Evolutionary conservation across 768 basidiomycete genomes (phyloP).

Genomic region (Rhodocollybia butyracea): DNA sequence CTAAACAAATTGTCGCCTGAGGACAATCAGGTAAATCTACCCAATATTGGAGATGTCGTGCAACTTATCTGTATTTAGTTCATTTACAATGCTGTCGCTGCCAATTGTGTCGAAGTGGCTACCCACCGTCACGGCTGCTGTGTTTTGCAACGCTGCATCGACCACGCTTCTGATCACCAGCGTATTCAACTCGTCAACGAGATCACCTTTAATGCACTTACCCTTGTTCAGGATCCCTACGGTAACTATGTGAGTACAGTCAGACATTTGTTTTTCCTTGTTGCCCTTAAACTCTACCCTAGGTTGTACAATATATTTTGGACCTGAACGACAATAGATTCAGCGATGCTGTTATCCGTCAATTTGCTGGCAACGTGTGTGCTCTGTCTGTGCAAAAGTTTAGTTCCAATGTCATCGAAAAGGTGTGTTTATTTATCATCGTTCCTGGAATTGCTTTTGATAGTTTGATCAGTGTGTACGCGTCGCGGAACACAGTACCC

Average conservation of each 20-base stretch:
- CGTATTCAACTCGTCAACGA: conserved; percentile 96
- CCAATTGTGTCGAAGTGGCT: conserved; percentile 98
- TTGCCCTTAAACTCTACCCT: conserved; percentile 6
- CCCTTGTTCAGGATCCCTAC: conserved; percentile 95
- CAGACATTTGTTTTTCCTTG: neutral
- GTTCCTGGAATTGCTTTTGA: neutral
- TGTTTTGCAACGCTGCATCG: conserved; percentile 95
- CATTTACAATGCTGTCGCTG: conserved; percentile 98
- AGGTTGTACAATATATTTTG: conserved; percentile 97
- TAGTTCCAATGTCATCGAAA: conserved; percentile 98
- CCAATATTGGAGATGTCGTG: neutral
- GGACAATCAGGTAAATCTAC: conserved; percentile 80
- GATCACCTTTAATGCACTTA: conserved; percentile 97
- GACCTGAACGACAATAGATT: conserved; percentile 98
- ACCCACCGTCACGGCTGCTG: conserved; percentile 98
- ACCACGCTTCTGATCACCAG: conserved; percentile 95
- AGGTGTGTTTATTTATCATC: conserved; percentile 42
- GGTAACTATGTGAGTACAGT: conserved; percentile 74
- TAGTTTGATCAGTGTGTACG: conserved; percentile 59
- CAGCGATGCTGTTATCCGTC: conserved; percentile 95
- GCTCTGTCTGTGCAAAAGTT: conserved; percentile 98
- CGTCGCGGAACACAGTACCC: conserved; percentile 92
- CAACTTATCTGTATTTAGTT: conserved; percentile 47
- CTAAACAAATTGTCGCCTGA: conserved; percentile 97
- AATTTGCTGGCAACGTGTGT: conserved; percentile 97